A percentile compares a stretch with the other conserved stretches of the same genome.
These are phyloP conservation scores for Ensete glaucum DNA, from an alignment of 176 grass and related monocot genomes.

Conservation along the genomic window DNA sequence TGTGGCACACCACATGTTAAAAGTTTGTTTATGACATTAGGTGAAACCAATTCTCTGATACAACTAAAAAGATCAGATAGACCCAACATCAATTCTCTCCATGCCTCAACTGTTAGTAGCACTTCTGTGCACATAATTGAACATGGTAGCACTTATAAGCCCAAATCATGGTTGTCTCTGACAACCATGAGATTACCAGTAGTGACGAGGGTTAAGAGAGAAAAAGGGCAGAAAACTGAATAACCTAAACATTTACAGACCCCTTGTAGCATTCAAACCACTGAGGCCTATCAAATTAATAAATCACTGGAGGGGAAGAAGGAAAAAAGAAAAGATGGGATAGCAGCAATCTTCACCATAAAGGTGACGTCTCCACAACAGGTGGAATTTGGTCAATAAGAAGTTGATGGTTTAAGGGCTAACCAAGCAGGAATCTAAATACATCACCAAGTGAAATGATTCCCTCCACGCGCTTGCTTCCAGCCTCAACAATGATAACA, in stretches of 20 bases:
- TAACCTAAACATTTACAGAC: slow-evolving; percentile 13
- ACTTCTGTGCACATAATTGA: slow-evolving; percentile 7
- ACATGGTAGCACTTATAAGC: slow-evolving; percentile 15
- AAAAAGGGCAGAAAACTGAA: background rate
- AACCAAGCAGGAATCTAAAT: slow-evolving; percentile 86
- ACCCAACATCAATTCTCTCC: slow-evolving; percentile 7
- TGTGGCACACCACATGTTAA: no score
- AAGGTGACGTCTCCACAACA: background rate
- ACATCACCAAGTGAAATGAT: slow-evolving; percentile 94
- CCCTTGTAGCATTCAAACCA: background rate
- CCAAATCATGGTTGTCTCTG: background rate
- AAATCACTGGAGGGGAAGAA: background rate
- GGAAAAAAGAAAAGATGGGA: background rate
- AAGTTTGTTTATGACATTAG: background rate
- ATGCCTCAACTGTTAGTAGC: slow-evolving; percentile 3
- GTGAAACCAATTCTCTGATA: background rate
- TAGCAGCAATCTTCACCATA: slow-evolving; percentile 5
- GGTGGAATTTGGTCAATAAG: background rate
- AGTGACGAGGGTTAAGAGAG: background rate
- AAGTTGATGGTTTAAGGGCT: background rate
- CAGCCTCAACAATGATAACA: slow-evolving; percentile 95
- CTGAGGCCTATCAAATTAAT: slow-evolving; percentile 3
- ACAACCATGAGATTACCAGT: background rate
- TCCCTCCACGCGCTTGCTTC: slow-evolving; percentile 94
- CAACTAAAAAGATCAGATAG: slow-evolving; percentile 10